Evolutionary conservation across 108 stramenopile species (phyloP).

Genomic region (Phaeodactylum tricornutum): DNA sequence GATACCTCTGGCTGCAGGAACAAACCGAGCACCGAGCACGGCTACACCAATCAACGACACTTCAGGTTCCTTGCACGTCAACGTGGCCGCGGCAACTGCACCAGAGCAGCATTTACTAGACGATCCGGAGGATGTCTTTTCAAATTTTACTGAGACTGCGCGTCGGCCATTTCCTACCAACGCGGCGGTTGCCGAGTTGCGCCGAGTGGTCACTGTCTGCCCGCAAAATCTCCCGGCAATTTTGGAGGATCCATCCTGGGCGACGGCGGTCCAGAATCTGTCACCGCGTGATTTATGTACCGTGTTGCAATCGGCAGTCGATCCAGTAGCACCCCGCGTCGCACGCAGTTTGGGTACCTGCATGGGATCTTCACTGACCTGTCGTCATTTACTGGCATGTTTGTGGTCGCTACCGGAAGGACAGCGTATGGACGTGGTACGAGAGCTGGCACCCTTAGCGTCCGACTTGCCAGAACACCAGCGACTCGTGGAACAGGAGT

Average conservation of each 20-base stretch:
- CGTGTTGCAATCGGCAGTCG: constrained; percentile 3
- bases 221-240: constrained; percentile 4
- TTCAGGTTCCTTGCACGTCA: no score
- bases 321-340: neutral
- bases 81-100: constrained; percentile 3
- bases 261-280: constrained; percentile 1
- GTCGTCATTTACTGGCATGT: constrained; percentile 9
- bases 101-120: constrained; percentile 1
- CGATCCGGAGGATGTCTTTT: neutral
- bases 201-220: neutral
- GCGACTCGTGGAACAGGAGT: constrained; percentile 6
- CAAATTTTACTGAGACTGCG: neutral
- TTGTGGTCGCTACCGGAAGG: neutral
- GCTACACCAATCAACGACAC: no score
- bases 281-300: constrained; percentile 11
- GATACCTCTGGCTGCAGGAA: neutral
- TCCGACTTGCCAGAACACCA: constrained; percentile 4
- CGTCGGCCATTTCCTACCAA: neutral
- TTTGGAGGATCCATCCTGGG: constrained; percentile 1
- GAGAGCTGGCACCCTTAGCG: constrained; percentile 3
- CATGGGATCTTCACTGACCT: constrained; percentile 5
- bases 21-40: neutral
- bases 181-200: neutral
- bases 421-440: neutral
- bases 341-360: constrained; percentile 2